Percentiles rank a stretch among this genome's conserved stretches.
These are phyloP conservation scores for Sporopachydermia quercuum DNA, from an alignment of 805 yeast species.

Conservation along the genomic window DNA sequence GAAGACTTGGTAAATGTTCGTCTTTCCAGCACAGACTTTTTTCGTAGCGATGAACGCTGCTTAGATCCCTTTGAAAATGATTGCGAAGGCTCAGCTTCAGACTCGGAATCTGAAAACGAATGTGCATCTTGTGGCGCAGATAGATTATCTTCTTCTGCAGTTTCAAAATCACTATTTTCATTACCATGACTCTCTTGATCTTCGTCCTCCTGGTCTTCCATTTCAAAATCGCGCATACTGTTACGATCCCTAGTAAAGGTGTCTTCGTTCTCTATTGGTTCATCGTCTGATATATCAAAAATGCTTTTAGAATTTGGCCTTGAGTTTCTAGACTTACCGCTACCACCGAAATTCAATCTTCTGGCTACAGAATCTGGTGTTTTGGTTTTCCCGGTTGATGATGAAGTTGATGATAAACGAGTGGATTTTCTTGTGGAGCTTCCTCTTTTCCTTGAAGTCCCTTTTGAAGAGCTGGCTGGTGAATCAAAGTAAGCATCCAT, in stretches of 20 bases:
- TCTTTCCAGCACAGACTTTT: too few relatives aligned
- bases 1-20: too few relatives aligned
- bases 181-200: constrained; percentile 4
- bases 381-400: neutral
- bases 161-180: constrained; percentile 2
- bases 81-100: too few relatives aligned
- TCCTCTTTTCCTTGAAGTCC: neutral
- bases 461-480: constrained; percentile 1
- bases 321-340: neutral
- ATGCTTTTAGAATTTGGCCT: constrained; percentile 1
- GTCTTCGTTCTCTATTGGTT: too few relatives aligned
- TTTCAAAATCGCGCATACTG: too few relatives aligned
- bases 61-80: too few relatives aligned
- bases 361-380: constrained; percentile 3
- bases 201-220: constrained; percentile 2
- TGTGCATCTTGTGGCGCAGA: too few relatives aligned
- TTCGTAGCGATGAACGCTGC: too few relatives aligned
- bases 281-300: constrained; percentile 2
- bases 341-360: neutral
- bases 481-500: constrained; percentile 11
- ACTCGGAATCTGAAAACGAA: too few relatives aligned
- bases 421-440: constrained; percentile 1
- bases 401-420: neutral
- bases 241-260: too few relatives aligned
- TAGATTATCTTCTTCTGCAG: constrained; percentile 4